Evolutionary conservation across 164 flowering plant genomes (phyloP).

Genomic region (Stephania cephalantha): DNA sequence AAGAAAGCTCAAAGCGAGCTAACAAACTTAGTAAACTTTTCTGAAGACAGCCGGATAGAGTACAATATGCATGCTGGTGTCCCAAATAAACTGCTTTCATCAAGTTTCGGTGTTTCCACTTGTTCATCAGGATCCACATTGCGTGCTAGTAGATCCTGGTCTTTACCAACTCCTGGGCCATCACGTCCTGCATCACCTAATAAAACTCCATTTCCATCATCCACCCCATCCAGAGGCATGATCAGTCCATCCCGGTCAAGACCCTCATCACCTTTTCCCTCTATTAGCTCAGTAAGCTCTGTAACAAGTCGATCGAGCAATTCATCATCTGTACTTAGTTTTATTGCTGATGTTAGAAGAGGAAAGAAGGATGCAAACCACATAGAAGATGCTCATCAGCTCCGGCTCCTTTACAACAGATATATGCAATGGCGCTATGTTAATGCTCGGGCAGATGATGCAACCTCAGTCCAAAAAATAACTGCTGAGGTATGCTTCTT

Average conservation of each 20-base stretch:
- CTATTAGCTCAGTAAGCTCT: conserved; percentile 14
- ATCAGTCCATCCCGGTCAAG: conserved; percentile 67
- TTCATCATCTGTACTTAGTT: conserved; percentile 76
- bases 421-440: conserved; percentile 78
- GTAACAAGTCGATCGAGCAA: conserved; percentile 38
- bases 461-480: conserved; percentile 43
- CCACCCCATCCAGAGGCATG: conserved; percentile 51
- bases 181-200: conserved; percentile 61
- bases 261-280: conserved; percentile 33
- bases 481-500: conserved; percentile 57
- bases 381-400: conserved; percentile 85
- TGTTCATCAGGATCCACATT: conserved; percentile 32
- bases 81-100: conserved; percentile 19
- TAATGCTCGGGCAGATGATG: conserved; percentile 65
- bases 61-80: conserved; percentile 23
- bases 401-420: conserved; percentile 73
- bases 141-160: conserved; percentile 41
- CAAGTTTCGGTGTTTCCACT: conserved; percentile 13
- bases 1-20: conserved; percentile 47
- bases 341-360: conserved; percentile 61
- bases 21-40: conserved; percentile 21
- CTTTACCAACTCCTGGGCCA: conserved; percentile 36
- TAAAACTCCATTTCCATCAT: conserved; percentile 26
- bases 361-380: conserved; percentile 63
- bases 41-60: conserved; percentile 29